These are phyloP conservation scores for Fusarium keratoplasticum DNA, from an alignment of 2,329 filamentous ascomycete genomes.

Conservation along the genomic window DNA sequence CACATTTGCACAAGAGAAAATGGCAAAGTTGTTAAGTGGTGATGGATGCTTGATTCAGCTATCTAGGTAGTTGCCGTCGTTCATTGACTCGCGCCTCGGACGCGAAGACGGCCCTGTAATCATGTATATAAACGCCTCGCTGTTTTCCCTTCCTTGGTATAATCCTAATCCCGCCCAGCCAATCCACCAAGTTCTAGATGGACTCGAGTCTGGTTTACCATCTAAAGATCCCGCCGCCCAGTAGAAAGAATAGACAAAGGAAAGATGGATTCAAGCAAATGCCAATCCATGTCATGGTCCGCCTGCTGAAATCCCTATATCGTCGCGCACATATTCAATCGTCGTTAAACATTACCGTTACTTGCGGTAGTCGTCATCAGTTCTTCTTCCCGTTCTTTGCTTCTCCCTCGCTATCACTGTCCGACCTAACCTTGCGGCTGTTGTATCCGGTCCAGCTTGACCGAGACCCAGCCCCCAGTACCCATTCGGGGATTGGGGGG, in stretches of 20 bases:
- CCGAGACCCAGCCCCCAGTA: slow-evolving; percentile 64
- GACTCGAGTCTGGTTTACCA: slow-evolving; percentile 3
- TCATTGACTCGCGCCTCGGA: slow-evolving; percentile 28
- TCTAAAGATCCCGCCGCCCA: slow-evolving; percentile 6
- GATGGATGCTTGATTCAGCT: slow-evolving; percentile 14
- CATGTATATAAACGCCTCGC: slow-evolving; percentile 37
- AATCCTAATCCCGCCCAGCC: slow-evolving; percentile 19
- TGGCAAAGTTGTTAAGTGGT: background rate
- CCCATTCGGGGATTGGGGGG: slow-evolving; percentile 71
- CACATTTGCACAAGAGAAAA: background rate
- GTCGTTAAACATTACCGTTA: slow-evolving; percentile 30
- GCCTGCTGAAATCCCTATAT: slow-evolving; percentile 26
- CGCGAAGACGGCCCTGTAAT: slow-evolving; percentile 21
- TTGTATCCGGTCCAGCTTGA: slow-evolving; percentile 62
- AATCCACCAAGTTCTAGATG: slow-evolving; percentile 5
- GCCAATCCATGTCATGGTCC: slow-evolving; percentile 32
- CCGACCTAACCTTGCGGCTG: slow-evolving; percentile 48
- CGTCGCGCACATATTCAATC: slow-evolving; percentile 7
- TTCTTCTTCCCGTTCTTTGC: slow-evolving; percentile 10
- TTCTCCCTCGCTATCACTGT: slow-evolving; percentile 21
- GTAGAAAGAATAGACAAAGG: slow-evolving; percentile 12
- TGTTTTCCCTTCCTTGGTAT: slow-evolving; percentile 34
- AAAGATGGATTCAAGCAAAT: slow-evolving; percentile 21
- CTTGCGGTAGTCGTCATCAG: slow-evolving; percentile 5
- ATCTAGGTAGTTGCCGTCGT: slow-evolving; percentile 10